Evolutionary conservation across 768 basidiomycete species (phyloP), one percentile per base, ranked within the genome.

Genomic region (Mycena sanguinolenta): DNA sequence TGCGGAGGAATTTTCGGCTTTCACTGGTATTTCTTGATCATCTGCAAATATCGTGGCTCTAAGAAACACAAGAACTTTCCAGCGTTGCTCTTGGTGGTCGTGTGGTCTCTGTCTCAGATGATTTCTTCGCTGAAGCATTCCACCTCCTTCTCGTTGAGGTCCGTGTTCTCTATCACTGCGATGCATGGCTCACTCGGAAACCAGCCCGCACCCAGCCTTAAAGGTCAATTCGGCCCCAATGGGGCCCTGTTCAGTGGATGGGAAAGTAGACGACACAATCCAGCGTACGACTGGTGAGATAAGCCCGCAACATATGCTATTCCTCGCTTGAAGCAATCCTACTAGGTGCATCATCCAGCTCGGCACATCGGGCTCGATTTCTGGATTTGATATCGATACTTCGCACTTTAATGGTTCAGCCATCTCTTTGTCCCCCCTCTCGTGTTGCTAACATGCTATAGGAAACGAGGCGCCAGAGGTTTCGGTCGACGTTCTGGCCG

Each of bases 171-270:
- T 25, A 53, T 5, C 32, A 52, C 34, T 62, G 39, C 63, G 27
- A 39, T 54, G 55, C 14, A 53, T 57, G 39, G 49, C 25, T 67
- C 58, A 46, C 27, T 28, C 16, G 23, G 49, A 59, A 27, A 13
- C 17, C 70, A 98, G 96, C 93, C 97, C 9, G 90, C 97, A 27
- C 88, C 87, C 5, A 95, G 92, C 73, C 81, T 98, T 77, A 96
- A 97, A 80, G 98, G 98, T n/a, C 95, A 96, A 74, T 99, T 96
- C 75, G 97, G 97, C 9, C 94, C 96, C 3, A 97, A 96, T 49
- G 98, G 98, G 27, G 97, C 97, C 0, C 81, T 98, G 27, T 99
- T 87, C 80, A 95, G 92, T 73, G 98, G 97, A 62, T 99, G 98
- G 98, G 98, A 99, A 79, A 88, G 87, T 30, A 84, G 96, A 49